Base-by-base conservation (phyloP, 2,329 filamentous ascomycete species). In the Gaeumannomyces tritici region DNA sequence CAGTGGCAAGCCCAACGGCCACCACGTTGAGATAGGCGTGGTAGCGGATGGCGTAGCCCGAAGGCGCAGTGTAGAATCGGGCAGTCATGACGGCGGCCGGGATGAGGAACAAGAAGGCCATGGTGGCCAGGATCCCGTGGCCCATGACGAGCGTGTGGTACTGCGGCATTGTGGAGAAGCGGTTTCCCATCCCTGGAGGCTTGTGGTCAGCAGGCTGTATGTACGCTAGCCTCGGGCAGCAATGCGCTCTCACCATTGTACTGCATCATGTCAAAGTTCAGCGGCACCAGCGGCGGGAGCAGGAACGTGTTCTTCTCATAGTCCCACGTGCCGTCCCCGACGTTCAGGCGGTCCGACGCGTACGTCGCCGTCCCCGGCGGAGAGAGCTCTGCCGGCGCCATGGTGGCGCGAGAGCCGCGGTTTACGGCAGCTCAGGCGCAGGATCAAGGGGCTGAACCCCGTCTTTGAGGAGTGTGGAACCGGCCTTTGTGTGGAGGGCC, bases 301-400 rank as follows among this genome's bases (percentile, higher is more conserved):
- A 95, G 77, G 72, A 93, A 95, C 24, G 83, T 86, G 70, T 93
- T 91, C 71, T 88, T 88, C 64, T 82, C 80, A 63, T 88, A 88
- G 69, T 93, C 88, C 90, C 90, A 95, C 42, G 90, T 93, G 27
- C 90, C 90, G 72, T 93, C 90, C 65, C 90, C 90, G 21, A 93
- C 89, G 62, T 79, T 81, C 80, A 93, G 79, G n/a, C 86, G 90
- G 70, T 87, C 80, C 61, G 89, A 91, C 68, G 82, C 80, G 75
- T 93, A 93, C 67, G 81, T 84, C 72, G 85, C 88, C 74, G 86
- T 85, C 71, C 90, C 90, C 60, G 90, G 83, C 66, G 88, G 81
- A 67, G 88, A 88, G 70, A 89, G 80, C 70, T 83, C 79, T 72
- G 80, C 75, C 77, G 83, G 80, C 78, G 83, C 83, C 84, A 87